Evolutionary conservation across 352 stramenopile species (phyloP), one percentile per base, ranked within the genome.

Genomic region (Phytophthora crassamura): DNA sequence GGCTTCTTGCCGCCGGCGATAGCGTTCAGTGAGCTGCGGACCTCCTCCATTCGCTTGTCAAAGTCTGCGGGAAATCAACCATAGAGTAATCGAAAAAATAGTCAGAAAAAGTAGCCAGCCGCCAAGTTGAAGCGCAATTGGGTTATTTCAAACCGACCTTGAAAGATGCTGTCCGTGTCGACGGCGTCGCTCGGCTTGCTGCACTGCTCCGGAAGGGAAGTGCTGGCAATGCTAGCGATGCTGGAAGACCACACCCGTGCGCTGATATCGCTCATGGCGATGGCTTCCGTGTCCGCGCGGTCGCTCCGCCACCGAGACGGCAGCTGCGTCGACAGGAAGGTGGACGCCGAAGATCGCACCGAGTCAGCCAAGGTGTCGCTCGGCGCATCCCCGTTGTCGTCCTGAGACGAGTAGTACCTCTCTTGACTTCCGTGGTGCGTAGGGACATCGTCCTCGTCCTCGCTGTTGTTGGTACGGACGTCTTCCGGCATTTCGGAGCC

Each of bases 21-120:
- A 30, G 77, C 67, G 18, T 80, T 86, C 16, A 91, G 59, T 5
- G 83, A 91, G 41, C 70, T 70, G 1, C 83, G 83, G 30, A 90
- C 89, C 57, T 91, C 75, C 54, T 90, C 80, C 83, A 91, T 91
- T 5, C 83, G 78, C 46, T 74, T 74, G 54, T 91, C 83, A 39
- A 90, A 89, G 55, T 90, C 83, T 90, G 22, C 22, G 22, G 22
- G 22, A 25, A 25, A 25, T 25, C 22, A 25, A 25, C 22, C 22
- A 25, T 25, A 25, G 22, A 25, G 22, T 3, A 25, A 25, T 25
- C 22, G 22, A 25, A 25, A 25, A 25, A 59, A 14, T 59, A 64
- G 15, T 56, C 20, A 16, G 20, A 18, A 60, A 52, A 50, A 61
- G 48, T 42, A 50, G 36, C 48, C 7, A 45, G 43, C 22, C 16